These are phyloP conservation scores for Clonostachys solani DNA, from an alignment of 2,329 filamentous ascomycete genomes.

Conservation along the genomic window DNA sequence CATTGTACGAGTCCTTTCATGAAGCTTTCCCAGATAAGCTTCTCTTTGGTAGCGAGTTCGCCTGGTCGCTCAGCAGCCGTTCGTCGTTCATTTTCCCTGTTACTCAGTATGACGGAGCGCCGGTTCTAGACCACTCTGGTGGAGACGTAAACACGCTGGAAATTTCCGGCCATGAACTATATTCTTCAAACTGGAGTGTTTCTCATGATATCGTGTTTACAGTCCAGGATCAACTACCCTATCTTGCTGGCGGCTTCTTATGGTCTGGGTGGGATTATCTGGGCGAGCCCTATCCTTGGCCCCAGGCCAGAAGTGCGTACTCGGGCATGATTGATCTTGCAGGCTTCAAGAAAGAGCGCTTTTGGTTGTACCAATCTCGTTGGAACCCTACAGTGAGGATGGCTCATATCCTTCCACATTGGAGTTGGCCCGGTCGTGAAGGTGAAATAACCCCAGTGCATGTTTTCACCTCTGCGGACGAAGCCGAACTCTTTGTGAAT, in stretches of 20 bases:
- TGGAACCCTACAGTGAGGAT: slow-evolving; percentile 41
- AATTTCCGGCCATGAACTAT: neutral
- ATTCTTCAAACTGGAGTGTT: neutral
- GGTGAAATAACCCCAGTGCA: slow-evolving; percentile 47
- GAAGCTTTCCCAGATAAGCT: neutral
- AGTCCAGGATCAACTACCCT: neutral
- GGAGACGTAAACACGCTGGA: neutral
- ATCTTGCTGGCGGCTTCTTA: neutral
- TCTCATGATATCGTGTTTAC: neutral
- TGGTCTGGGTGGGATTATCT: neutral
- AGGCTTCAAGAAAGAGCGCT: slow-evolving; percentile 23
- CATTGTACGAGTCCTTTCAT: neutral
- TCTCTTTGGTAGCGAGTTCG: neutral
- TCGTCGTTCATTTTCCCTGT: neutral
- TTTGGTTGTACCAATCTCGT: slow-evolving; percentile 47
- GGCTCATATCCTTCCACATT: slow-evolving; percentile 50
- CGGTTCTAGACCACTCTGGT: neutral
- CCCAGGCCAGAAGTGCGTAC: neutral
- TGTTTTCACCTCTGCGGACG: slow-evolving; percentile 44
- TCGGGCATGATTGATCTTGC: neutral
- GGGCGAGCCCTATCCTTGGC: neutral
- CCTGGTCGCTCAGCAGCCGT: neutral
- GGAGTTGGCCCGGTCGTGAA: slow-evolving; percentile 44
- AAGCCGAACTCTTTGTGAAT: slow-evolving; percentile 50
- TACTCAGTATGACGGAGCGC: neutral